Base-by-base conservation (phyloP, 306 rosid species). In the Potentilla sterilis region DNA sequence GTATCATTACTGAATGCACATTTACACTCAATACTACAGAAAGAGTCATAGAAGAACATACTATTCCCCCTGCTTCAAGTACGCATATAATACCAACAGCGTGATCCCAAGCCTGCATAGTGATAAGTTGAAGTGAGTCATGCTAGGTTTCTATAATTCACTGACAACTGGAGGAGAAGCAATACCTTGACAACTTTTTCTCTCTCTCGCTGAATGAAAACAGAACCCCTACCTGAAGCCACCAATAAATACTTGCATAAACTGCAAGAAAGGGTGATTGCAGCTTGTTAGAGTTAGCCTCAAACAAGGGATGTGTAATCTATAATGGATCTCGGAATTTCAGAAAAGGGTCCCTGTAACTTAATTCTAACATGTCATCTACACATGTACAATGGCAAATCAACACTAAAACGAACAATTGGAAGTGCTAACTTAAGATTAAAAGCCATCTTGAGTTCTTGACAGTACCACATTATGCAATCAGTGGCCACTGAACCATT, bases 241-340 rank as follows among this genome's bases (percentile, higher is more conserved):
- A 87, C 91, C 91, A 83, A 82, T 16, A 87, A 73, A 79, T 87
- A 85, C 83, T 87, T 87, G 83, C 87, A 85, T 76, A 87, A 85
- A 84, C 91, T 85, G 84, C 84, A 59, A 5, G 16, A 66, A 68
- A 37, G 9, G 16, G 70, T 59, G 14, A 28, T 24, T n/a, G 28
- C 49, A 37, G 19, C 21, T 12, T 14, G 46, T 49, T 48, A 18
- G 52, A 57, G 40, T 57, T 28, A 28, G 69, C 43, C 41, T 5
- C 41, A 55, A 35, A 19, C 49, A 32, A 37, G 13, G n/a, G 0
- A 8, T 8, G 5, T n/a, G 5, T 12, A 7, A 72, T 6, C 38
- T 7, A 38, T 35, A 12, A 35, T 37, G 28, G 32, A n/a, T n/a
- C n/a, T n/a, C n/a, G n/a, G n/a, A n/a, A n/a, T n/a, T n/a, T n/a